phyloP scores from a whole-genome alignment of 345 rosid species.

The Turritis glabra region DNA sequence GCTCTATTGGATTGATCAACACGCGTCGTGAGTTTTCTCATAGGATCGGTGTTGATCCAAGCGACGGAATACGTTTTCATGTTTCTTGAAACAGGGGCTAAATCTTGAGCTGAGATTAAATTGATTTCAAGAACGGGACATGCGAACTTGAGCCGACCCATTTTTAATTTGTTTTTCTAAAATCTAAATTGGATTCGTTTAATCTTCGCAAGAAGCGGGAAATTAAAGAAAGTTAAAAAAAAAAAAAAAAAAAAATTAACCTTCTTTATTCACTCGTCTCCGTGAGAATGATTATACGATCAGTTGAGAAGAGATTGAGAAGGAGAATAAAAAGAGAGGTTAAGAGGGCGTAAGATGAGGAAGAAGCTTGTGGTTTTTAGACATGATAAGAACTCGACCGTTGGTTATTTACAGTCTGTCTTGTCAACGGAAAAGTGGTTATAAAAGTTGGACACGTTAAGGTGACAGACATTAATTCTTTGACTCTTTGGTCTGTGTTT shows the following conservation, averaged over 20 bases:
- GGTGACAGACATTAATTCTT: slow-evolving; percentile 15
- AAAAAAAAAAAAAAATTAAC: too few species aligned
- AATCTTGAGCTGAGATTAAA: slow-evolving; percentile 76
- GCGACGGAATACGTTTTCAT: slow-evolving; percentile 87
- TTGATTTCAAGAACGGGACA: slow-evolving; percentile 73
- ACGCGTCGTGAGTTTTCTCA: slow-evolving; percentile 65
- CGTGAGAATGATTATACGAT: slow-evolving; percentile 25
- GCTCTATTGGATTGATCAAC: slow-evolving; percentile 66
- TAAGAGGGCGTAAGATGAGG: slow-evolving; percentile 33
- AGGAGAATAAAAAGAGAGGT: slow-evolving; percentile 32
- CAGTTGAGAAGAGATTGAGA: slow-evolving; percentile 14
- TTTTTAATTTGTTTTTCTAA: neutral
- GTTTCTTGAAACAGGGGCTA: slow-evolving; percentile 63
- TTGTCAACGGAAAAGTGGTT: slow-evolving; percentile 18
- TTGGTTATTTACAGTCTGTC: slow-evolving; percentile 24
- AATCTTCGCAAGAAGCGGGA: slow-evolving; percentile 18
- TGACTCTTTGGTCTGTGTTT: slow-evolving; percentile 6
- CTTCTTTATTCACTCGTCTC: slow-evolving; percentile 11
- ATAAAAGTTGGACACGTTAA: slow-evolving; percentile 16
- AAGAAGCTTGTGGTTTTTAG: slow-evolving; percentile 31
- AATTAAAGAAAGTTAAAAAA: slow-evolving; percentile 7
- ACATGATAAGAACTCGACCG: slow-evolving; percentile 30
- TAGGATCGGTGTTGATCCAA: slow-evolving; percentile 69
- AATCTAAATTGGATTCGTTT: slow-evolving; percentile 11
- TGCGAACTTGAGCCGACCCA: slow-evolving; percentile 41